phyloP scores from a whole-genome alignment of 495 filamentous ascomycete species.

The Penicillium pulvis region DNA sequence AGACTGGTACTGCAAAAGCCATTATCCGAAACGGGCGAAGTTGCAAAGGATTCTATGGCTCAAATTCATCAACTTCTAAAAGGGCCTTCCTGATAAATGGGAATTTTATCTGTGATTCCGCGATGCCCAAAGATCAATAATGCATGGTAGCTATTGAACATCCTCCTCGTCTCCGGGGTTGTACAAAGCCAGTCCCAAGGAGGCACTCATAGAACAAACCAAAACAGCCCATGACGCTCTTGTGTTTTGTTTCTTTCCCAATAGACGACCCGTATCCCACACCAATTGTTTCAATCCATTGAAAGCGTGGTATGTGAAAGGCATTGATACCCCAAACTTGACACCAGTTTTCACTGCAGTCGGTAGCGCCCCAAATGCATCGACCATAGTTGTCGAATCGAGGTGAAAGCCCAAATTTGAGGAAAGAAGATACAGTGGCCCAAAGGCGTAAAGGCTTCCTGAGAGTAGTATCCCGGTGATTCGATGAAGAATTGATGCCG shows the following conservation, averaged over 20 bases:
- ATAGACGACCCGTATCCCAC: conserved; percentile 14
- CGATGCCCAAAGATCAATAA: neutral
- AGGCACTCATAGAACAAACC: conserved; percentile 12
- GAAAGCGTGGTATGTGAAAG: conserved; percentile 20
- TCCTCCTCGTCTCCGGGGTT: neutral
- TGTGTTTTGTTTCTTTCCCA: conserved; percentile 13
- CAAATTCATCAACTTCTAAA: conserved; percentile 18
- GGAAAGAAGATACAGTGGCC: conserved; percentile 67
- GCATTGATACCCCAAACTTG: conserved; percentile 53
- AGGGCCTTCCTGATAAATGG: neutral
- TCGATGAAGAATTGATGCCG: conserved; percentile 60
- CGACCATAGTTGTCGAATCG: conserved; percentile 65
- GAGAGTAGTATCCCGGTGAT: conserved; percentile 51
- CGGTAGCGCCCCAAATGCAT: conserved; percentile 66
- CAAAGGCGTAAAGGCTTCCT: conserved; percentile 69
- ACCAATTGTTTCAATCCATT: conserved; percentile 21
- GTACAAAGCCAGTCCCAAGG: conserved; percentile 14
- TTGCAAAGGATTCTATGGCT: conserved; percentile 19
- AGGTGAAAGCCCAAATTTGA: conserved; percentile 75
- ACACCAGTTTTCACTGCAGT: conserved; percentile 56
- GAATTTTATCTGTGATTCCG: neutral
- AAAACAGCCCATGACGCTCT: conserved; percentile 17
- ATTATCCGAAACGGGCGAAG: conserved; percentile 13
- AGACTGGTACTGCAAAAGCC: conserved; percentile 13
- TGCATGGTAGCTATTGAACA: neutral